Base-by-base conservation (phyloP, 495 filamentous ascomycete genomes). In the Podospora sp. region DNA sequence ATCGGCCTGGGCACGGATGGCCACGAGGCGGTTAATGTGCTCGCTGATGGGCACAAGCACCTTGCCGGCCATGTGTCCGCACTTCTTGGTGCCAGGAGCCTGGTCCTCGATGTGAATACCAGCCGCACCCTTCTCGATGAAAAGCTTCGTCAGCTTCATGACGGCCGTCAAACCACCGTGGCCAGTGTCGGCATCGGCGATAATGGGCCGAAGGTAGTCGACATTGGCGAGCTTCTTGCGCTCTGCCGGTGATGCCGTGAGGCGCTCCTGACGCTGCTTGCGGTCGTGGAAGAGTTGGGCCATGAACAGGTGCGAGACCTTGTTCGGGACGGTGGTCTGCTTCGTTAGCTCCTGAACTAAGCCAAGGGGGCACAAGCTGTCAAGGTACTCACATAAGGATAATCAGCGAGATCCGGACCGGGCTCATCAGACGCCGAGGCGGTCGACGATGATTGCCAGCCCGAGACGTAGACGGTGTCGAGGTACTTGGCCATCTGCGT, bases 41-140 rank as follows among this genome's bases (percentile, higher is more conserved):
- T 99, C 95, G 81, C 87, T 90, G 78, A 98, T 96, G 46, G 95
- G 95, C 60, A 99, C 95, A 57, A 99, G 85, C 33, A 99, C 95
- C 83, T 99, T 99, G 71, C 95, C 95, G 69, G 95, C 95, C 95
- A 99, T 99, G 81, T 99, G 95, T 64, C 95, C 95, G 75, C 95
- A 99, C 84, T 99, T 99, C 88, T 99, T 99, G 46, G 95, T 99
- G 50, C 95, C 95, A 1, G 95, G 94, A 11, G 95, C 95, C 80
- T 99, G 95, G 76, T 99, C 95, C 80, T 99, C 95, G 69, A 99
- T 97, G 79, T 99, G 95, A 73, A 99, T 97, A 72, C 95, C 95
- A 51, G 95, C 95, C 36, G 95, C 95, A 75, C 95, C 95, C 72
- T 94, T 93, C 84, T 99, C 95, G 68, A 99, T 81, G 82, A 99